Conservation (phyloP, 2,329 filamentous ascomycete species). For the Botryosphaeria agaves region DNA sequence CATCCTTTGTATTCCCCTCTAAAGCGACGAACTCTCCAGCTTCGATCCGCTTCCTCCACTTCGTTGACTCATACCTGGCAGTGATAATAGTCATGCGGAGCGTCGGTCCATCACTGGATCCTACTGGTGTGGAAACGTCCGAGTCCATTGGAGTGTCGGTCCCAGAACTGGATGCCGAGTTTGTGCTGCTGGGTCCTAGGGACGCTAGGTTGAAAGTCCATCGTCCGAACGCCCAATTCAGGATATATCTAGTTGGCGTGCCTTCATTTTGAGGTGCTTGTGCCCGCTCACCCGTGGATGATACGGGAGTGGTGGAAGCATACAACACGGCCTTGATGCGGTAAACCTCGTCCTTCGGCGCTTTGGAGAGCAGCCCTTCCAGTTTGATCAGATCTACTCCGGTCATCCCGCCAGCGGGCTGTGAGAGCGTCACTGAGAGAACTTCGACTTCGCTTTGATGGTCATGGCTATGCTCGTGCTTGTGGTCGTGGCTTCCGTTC, state of each 20-base stretch:
- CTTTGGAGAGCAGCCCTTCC: slow-evolving; percentile 46
- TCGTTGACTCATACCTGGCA: slow-evolving; percentile 53
- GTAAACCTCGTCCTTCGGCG: slow-evolving; percentile 88
- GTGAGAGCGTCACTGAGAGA: slow-evolving; percentile 53
- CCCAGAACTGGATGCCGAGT: not conserved
- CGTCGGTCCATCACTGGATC: slow-evolving; percentile 26
- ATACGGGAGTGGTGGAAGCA: slow-evolving; percentile 16
- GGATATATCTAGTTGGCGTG: slow-evolving; percentile 50
- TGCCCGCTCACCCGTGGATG: slow-evolving; percentile 23
- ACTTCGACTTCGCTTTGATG: slow-evolving; percentile 86
- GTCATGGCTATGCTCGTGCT: slow-evolving; percentile 27
- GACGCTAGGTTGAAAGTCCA: slow-evolving; percentile 69
- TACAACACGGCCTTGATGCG: slow-evolving; percentile 66
- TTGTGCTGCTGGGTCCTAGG: slow-evolving; percentile 8
- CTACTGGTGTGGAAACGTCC: slow-evolving; percentile 8
- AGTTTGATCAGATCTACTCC: slow-evolving; percentile 43
- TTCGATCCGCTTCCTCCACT: slow-evolving; percentile 62
- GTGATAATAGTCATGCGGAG: slow-evolving; percentile 62
- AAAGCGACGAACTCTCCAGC: slow-evolving; percentile 35
- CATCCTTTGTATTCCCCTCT: too few relatives aligned
- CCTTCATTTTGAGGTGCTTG: slow-evolving; percentile 14
- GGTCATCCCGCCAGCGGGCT: slow-evolving; percentile 10
- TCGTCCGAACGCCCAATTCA: slow-evolving; percentile 95
- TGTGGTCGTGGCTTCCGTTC: slow-evolving; percentile 18
- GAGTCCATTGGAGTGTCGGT: slow-evolving; percentile 8